Evolutionary conservation across 2,329 filamentous ascomycete genomes (phyloP), one percentile per base, ranked within the genome.

Genomic region (Myriangium duriaei): DNA sequence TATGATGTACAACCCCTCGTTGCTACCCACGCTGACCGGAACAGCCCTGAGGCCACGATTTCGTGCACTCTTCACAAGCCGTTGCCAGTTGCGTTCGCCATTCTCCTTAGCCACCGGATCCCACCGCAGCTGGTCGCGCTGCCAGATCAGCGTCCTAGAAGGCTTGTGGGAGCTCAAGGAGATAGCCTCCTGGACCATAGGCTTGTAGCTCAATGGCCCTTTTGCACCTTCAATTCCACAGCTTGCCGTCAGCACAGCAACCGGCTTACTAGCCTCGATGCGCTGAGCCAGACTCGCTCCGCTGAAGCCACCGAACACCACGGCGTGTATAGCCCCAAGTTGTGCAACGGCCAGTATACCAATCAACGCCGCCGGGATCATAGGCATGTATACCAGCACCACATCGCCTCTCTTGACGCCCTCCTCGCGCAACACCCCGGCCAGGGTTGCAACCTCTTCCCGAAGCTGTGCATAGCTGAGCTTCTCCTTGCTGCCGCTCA

Each of bases 311-410:
- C 88, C 88, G 58, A 95, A 95, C 3, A 96, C 88, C 4, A 93
- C 84, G 3, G 83, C 78, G 55, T 96, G 88, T 37, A 95, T 76
- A 11, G 86, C 88, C 9, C 87, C 88, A 1, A 95, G 67, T 7
- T 86, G 75, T 43, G 76, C 76, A 42, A 81, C 74, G 15, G 88
- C 86, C 3, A 95, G 73, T 46, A 91, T 85, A 7, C 81, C 87
- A 44, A 92, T 76, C n/a, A 94, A 57, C 2, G 86, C 82, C 0
- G 84, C 79, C 1, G 88, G 87, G 30, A 95, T 84, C 87, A 95
- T 95, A 39, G 87, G 87, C 87, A 95, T 94, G 59, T 95, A 96
- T 17, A 95, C 73, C 45, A 95, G 69, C 4, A 95, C 84, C 1
- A 91, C 80, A 62, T 95, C 83, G 1, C 87, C 86, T 58, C 74